A percentile compares a stretch with the other conserved stretches of the same genome.
Conservation (phyloP, 1,284 basidiomycete genomes). For the Tilletia walkeri region DNA sequence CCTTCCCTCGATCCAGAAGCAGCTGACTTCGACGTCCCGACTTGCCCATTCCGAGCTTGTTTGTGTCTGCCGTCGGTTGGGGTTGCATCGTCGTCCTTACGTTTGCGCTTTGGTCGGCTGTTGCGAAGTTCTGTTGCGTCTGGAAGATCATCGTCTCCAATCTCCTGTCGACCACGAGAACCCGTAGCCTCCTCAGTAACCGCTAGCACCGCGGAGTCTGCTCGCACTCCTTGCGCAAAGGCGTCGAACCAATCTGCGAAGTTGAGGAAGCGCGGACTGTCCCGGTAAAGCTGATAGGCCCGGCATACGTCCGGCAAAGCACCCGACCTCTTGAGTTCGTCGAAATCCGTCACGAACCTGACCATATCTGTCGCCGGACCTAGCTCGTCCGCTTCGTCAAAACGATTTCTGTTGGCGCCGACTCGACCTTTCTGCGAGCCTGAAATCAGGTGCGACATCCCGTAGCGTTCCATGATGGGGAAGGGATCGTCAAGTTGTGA, state of each 20-base stretch:
- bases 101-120: conserved; percentile 11
- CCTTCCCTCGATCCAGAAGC: neutral
- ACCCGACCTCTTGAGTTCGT: neutral
- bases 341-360: neutral
- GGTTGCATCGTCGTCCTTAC: neutral
- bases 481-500: conserved; percentile 5
- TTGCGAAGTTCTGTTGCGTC: neutral
- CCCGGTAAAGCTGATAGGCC: conserved; percentile 41
- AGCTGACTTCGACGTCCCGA: neutral
- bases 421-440: too few species aligned
- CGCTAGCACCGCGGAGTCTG: neutral
- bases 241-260: conserved; percentile 51
- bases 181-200: neutral
- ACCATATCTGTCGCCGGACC: neutral
- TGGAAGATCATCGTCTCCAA: conserved; percentile 11
- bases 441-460: neutral
- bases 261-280: conserved; percentile 46
- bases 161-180: neutral
- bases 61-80: conserved; percentile 23
- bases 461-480: neutral
- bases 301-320: conserved; percentile 43
- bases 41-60: neutral
- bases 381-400: too few species aligned
- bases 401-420: too few species aligned
- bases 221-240: conserved; percentile 38